Conservation (phyloP, 495 filamentous ascomycete species). For the Neurospora discreta region DNA sequence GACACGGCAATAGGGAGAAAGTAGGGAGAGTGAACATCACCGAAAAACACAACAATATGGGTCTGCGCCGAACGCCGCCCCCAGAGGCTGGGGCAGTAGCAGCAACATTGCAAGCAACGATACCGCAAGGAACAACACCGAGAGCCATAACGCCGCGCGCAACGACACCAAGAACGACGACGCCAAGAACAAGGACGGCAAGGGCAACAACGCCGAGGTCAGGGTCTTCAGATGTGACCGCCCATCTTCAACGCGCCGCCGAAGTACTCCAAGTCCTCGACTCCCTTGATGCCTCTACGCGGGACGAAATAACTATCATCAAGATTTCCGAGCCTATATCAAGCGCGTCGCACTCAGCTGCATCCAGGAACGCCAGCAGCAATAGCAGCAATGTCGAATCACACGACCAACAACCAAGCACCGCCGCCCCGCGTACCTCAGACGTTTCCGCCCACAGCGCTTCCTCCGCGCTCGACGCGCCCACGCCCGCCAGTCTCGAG, state of each 20-base stretch:
- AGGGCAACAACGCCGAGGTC: conserved; percentile 1
- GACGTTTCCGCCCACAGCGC: conserved; percentile 43
- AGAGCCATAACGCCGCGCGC: not conserved
- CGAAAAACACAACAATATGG: not conserved
- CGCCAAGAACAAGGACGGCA: not conserved
- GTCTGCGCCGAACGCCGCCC: not conserved
- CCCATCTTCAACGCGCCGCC: conserved; percentile 6
- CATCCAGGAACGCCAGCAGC: conserved; percentile 15
- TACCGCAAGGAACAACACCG: not conserved
- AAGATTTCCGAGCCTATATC: conserved; percentile 66
- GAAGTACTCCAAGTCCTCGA: conserved; percentile 21
- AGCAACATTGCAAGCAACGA: not conserved
- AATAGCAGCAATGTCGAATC: conserved; percentile 24
- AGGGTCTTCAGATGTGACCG: conserved; percentile 5
- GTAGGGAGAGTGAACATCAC: not conserved
- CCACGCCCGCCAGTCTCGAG: conserved; percentile 64
- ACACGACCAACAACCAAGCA: not conserved
- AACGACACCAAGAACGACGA: not conserved
- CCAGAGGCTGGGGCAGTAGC: not conserved
- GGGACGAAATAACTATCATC: conserved; percentile 57
- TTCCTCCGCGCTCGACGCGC: conserved; percentile 48
- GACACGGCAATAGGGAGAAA: not conserved
- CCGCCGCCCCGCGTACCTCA: conserved; percentile 40
- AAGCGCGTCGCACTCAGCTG: conserved; percentile 18
- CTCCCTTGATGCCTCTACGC: conserved; percentile 23